phyloP scores from a whole-genome alignment of 768 basidiomycete genomes.

The Termitomyces sp. region DNA sequence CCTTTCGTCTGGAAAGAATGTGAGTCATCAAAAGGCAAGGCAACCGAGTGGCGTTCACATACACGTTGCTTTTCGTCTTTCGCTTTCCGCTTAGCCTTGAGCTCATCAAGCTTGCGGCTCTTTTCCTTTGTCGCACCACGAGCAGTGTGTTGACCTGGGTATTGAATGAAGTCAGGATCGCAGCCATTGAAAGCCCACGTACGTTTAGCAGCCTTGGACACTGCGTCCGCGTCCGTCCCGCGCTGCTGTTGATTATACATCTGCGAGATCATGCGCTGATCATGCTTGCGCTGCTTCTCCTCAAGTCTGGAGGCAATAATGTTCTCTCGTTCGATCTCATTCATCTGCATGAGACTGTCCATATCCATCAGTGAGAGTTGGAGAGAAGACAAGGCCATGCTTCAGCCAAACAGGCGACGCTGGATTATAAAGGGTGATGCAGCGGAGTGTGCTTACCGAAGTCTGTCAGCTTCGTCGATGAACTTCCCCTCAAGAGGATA shows the following conservation, averaged over 20 bases:
- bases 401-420: slow-evolving; percentile 20
- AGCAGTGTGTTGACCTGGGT: slow-evolving; percentile 64
- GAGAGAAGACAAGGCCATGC: slow-evolving; percentile 17
- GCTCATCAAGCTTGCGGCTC: slow-evolving; percentile 70
- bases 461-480: slow-evolving; percentile 76
- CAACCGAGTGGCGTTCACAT: slow-evolving; percentile 18
- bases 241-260: slow-evolving; percentile 63
- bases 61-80: slow-evolving; percentile 88
- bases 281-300: slow-evolving; percentile 69
- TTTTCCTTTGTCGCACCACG: slow-evolving; percentile 81
- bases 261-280: slow-evolving; percentile 65
- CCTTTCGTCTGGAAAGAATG: slow-evolving; percentile 32
- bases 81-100: slow-evolving; percentile 82
- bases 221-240: slow-evolving; percentile 46
- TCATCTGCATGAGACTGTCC: slow-evolving; percentile 67
- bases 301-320: slow-evolving; percentile 79
- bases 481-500: slow-evolving; percentile 94
- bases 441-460: slow-evolving; percentile 51
- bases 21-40: neutral
- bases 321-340: slow-evolving; percentile 87
- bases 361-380: slow-evolving; percentile 10
- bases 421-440: slow-evolving; percentile 18
- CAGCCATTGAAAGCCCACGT: slow-evolving; percentile 18
- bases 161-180: slow-evolving; percentile 4
- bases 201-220: slow-evolving; percentile 78